phyloP scores from a whole-genome alignment of 2,329 filamentous ascomycete species.

The Fusarium compactum region DNA sequence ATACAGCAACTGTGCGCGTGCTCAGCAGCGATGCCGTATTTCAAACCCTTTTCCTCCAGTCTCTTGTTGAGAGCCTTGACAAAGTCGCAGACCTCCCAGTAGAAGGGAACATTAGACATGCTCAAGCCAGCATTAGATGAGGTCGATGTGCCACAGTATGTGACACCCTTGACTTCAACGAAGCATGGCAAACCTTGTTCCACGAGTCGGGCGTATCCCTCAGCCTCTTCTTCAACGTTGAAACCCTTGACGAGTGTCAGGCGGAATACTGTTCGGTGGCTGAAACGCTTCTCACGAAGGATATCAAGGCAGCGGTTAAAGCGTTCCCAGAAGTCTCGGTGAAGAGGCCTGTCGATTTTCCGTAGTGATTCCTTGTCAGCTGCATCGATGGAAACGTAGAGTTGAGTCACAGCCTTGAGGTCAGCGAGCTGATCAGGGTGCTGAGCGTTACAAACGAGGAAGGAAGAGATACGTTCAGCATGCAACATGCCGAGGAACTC shows the following conservation, averaged over 20 bases:
- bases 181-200: constrained; percentile 90
- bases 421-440: constrained; percentile 90
- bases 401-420: constrained; percentile 87
- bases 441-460: constrained; percentile 96
- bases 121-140: constrained; percentile 86
- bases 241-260: constrained; percentile 97
- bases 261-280: constrained; percentile 93
- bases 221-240: constrained; percentile 93
- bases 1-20: constrained; percentile 96
- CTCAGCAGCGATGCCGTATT: constrained; percentile 93
- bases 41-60: constrained; percentile 76
- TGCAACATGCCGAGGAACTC: constrained; percentile 88
- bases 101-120: constrained; percentile 99
- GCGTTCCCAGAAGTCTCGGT: constrained; percentile 97
- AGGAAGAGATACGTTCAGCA: constrained; percentile 87
- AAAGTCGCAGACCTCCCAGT: constrained; percentile 88
- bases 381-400: constrained; percentile 97
- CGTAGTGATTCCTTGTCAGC: constrained; percentile 88
- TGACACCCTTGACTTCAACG: constrained; percentile 96
- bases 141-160: constrained; percentile 92
- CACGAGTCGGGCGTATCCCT: constrained; percentile 90
- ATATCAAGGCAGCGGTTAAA: constrained; percentile 94
- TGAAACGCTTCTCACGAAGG: constrained; percentile 82
- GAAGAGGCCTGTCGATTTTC: constrained; percentile 90
- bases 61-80: constrained; percentile 79